Conservation (phyloP, 2,329 filamentous ascomycete genomes). For the Cordyceps tenuipes region DNA sequence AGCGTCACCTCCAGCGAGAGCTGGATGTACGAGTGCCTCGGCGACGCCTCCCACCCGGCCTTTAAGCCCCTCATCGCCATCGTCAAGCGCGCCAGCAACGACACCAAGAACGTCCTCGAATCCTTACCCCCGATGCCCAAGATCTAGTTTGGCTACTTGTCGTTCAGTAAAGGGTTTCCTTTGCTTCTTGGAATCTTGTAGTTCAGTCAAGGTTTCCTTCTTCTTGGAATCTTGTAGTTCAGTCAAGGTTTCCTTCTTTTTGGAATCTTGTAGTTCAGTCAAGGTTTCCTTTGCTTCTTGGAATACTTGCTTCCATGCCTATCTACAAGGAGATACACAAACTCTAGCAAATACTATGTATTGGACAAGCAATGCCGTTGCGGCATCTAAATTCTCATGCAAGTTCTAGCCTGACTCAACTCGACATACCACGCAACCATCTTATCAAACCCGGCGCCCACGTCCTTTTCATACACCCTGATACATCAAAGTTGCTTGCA, state of each 20-base stretch:
- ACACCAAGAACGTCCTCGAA: conserved; percentile 61
- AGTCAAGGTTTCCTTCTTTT: not conserved
- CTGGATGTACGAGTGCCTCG: conserved; percentile 81
- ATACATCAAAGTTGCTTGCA: not conserved
- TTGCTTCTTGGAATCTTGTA: not conserved
- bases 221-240: not conserved
- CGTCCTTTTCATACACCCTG: not conserved
- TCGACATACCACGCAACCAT: not conserved
- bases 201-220: conserved; percentile 1
- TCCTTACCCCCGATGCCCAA: conserved; percentile 51
- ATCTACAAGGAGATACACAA: not conserved
- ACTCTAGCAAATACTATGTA: not conserved
- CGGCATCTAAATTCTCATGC: not conserved
- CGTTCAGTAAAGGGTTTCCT: not conserved
- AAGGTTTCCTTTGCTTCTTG: not conserved
- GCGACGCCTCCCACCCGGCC: conserved; percentile 64
- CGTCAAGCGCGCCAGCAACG: conserved; percentile 67
- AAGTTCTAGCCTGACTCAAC: not conserved
- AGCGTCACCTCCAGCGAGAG: conserved; percentile 82
- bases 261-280: not conserved
- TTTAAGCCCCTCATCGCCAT: conserved; percentile 67
- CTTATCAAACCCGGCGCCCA: not conserved
- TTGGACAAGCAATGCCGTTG: not conserved
- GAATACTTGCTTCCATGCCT: not conserved
- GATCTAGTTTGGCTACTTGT: conserved; percentile 31